Evolutionary conservation across 2,329 filamentous ascomycete species (phyloP).

Genomic region (Aphanoascus verrucosus): DNA sequence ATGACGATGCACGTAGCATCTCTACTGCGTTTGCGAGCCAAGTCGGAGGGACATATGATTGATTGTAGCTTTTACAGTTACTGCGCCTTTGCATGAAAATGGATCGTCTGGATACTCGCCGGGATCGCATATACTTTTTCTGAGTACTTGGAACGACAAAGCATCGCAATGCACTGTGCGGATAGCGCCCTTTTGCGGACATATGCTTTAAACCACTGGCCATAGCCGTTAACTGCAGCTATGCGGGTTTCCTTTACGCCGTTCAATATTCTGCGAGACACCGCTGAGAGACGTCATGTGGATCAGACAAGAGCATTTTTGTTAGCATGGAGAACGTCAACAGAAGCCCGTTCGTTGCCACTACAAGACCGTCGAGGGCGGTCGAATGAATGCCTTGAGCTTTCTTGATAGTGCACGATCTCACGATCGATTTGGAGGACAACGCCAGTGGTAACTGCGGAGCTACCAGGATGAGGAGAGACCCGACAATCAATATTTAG

Average conservation of each 20-base stretch:
- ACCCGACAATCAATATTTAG: background rate
- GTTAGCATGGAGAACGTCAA: background rate
- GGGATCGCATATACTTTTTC: constrained; percentile 10
- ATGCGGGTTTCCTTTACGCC: constrained; percentile 1
- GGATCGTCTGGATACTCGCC: background rate
- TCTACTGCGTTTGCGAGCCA: constrained; percentile 96
- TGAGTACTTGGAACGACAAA: background rate
- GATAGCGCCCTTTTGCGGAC: background rate
- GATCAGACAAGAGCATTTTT: background rate
- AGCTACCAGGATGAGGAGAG: background rate
- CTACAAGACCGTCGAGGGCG: background rate
- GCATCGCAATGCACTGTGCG: background rate
- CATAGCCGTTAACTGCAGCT: background rate
- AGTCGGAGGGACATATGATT: constrained; percentile 59
- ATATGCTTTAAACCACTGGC: background rate
- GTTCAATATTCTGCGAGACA: background rate
- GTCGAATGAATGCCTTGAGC: background rate
- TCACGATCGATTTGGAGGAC: background rate
- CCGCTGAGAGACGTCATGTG: background rate
- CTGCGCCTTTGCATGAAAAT: background rate
- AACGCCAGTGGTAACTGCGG: background rate
- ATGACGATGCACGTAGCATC: constrained; percentile 92
- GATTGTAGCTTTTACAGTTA: constrained; percentile 25
- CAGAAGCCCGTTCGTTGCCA: background rate
- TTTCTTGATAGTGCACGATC: background rate